Evolutionary conservation across 169 alveolate species (phyloP), one percentile per base, ranked within the genome.

Genomic region (Fabrea salina): DNA sequence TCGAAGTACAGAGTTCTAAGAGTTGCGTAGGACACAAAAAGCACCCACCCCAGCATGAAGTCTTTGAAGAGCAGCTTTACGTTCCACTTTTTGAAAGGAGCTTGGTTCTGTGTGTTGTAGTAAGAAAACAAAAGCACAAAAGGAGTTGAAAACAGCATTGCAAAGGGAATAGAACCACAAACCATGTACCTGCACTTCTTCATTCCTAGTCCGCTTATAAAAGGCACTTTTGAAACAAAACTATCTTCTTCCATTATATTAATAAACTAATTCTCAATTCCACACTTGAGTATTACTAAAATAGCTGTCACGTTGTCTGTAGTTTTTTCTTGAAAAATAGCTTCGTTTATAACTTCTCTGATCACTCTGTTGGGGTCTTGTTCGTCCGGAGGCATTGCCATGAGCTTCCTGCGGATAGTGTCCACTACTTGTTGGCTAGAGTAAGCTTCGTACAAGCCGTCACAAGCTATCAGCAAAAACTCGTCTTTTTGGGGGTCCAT

Each of bases 381-480:
- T 59, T 85, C 92, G 40, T 75, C 64, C 16, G 64, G 40, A 1
- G 86, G 68, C 81, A 82, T 77, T 66, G 61, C 53, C 19, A 49
- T 39, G n/a, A 90, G 51, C 19, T 75, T 67, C 4, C 74, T 83
- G 40, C 86, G 85, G 3, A 89, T 88, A 64, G 61, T 79, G 50
- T 87, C 89, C 67, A 89, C 88, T 40, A 85, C 84, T 79, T 89
- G 92, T 81, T 93, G 82, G 53, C 86, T 87, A n/a, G 90, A 57
- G 78, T 86, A 89, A 40, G 90, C 85, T 78, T 93, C 97, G 80
- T 83, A 90, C 4, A 93, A 66, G 7, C 97, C 97, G 82, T 93
- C 97, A 72, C 95, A 90, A 7, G 91, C 95, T 6, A 93, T 40
- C 0, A 93, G 59, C 13, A 93, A 74, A 86, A 93, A 93, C 43